phyloP scores from a whole-genome alignment of 441 rosid species.

The Corymbia calophylla region DNA sequence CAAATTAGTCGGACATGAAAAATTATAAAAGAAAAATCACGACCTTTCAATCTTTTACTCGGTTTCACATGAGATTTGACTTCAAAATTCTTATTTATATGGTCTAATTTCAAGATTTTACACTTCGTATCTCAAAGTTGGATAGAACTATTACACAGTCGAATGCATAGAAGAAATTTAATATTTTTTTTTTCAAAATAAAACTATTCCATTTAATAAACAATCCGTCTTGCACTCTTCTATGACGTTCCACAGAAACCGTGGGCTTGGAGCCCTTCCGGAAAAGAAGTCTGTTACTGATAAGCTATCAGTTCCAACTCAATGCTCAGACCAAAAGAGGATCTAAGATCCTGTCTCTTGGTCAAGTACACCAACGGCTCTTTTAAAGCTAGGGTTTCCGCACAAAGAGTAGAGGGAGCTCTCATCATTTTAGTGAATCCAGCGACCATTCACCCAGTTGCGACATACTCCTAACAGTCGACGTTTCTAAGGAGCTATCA shows the following conservation, averaged over 20 bases:
- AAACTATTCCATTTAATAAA: background rate
- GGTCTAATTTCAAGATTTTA: background rate
- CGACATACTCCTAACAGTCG: background rate
- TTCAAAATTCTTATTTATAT: background rate
- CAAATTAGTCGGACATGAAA: background rate
- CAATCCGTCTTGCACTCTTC: background rate
- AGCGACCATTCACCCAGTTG: background rate
- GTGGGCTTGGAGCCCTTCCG: background rate
- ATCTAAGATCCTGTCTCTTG: background rate
- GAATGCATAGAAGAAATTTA: background rate
- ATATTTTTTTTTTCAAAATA: background rate
- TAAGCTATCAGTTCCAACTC: too few relatives aligned
- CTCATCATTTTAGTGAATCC: background rate
- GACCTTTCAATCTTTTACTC: background rate
- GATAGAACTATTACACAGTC: background rate
- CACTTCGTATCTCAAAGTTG: background rate
- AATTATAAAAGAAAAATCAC: background rate
- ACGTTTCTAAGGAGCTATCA: background rate
- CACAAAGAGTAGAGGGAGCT: background rate
- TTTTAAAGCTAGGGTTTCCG: background rate
- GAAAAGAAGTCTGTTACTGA: background rate
- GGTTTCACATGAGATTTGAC: background rate
- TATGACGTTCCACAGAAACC: background rate
- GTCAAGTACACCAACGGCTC: background rate
- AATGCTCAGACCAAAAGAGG: background rate